Evolutionary conservation across 108 stramenopile genomes (phyloP), one percentile per base, ranked within the genome.

Genomic region (Skeletonema tropicum): DNA sequence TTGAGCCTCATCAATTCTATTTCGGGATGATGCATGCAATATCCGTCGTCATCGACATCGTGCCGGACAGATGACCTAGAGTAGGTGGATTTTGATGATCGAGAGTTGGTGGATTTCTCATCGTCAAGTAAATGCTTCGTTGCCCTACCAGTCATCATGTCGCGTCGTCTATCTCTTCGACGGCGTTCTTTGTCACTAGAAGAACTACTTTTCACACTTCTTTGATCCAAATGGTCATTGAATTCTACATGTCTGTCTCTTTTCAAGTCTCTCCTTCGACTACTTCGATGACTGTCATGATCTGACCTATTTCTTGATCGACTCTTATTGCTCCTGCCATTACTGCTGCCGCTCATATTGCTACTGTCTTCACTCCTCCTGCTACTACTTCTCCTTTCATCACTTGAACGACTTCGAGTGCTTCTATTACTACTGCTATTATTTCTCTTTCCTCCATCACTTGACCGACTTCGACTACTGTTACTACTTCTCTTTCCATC

Each of bases 1-100:
- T 45, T n/a, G 0, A 62, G 42, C 59, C 63, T 60, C 60, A 64
- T 74, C 25, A 81, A 35, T 60, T 64, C 68, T 70, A 81, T 71
- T 30, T 74, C 73, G 31, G 73, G 68, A 35, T 81, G 80, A 25
- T 74, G 73, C 35, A 41, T 14, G 57, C 80, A 81, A 36, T 48
- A 81, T 45, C 80, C 80, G 13, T 70, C 35, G 19, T 74, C 29
- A 8, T 68, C 42, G 10, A 62, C 61, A 38, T 62, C 61, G 21
- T 62, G 11, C 12, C 61, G 25, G 1, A 62, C 61, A 21, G 61
- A 62, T 33, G 39, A 38, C 21, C 31, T 19, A 35, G 61, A 62
- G 12, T 33, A 62, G 6, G 7, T 19, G 12, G 61, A 55, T 23
- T 55, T 55, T 38, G 61, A 62, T 33, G 39, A 38, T 21, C 31